A percentile compares a stretch with the other conserved stretches of the same genome.
Evolutionary conservation across 495 filamentous ascomycete genomes (phyloP).

Genomic region (Jackrogersella multiformis): DNA sequence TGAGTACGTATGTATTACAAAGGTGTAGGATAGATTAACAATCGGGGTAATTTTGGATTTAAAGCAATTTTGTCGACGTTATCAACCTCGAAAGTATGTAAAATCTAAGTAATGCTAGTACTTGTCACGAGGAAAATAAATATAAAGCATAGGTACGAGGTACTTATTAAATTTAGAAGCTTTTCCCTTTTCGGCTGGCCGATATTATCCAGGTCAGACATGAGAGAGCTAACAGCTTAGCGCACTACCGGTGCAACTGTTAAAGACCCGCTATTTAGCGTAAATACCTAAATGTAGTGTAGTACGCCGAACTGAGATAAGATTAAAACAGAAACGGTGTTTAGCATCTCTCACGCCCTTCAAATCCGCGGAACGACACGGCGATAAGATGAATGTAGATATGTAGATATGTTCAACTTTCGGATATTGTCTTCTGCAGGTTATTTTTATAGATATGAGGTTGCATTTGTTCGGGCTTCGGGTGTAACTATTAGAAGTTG

Average conservation of each 20-base stretch:
- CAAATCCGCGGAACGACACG: conserved; percentile 18
- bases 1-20: not conserved
- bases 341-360: not conserved
- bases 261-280: not conserved
- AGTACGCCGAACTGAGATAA: conserved; percentile 11
- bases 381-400: conserved; percentile 16
- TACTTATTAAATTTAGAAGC: conserved; percentile 10
- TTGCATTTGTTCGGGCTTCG: not conserved
- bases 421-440: not conserved
- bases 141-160: not conserved
- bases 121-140: conserved; percentile 20
- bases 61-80: not conserved
- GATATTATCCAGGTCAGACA: conserved; percentile 22
- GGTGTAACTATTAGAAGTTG: not conserved
- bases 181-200: conserved; percentile 43
- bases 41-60: not conserved
- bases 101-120: too few relatives aligned
- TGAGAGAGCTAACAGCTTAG: too few relatives aligned
- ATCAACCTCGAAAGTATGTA: too few relatives aligned
- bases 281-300: too few relatives aligned
- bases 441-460: not conserved
- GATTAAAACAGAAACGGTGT: conserved; percentile 21
- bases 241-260: conserved; percentile 17
- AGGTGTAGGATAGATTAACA: conserved; percentile 18
- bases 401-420: too few relatives aligned